phyloP scores from a whole-genome alignment of 257 asterid genomes.

The Phtheirospermum japonicum region DNA sequence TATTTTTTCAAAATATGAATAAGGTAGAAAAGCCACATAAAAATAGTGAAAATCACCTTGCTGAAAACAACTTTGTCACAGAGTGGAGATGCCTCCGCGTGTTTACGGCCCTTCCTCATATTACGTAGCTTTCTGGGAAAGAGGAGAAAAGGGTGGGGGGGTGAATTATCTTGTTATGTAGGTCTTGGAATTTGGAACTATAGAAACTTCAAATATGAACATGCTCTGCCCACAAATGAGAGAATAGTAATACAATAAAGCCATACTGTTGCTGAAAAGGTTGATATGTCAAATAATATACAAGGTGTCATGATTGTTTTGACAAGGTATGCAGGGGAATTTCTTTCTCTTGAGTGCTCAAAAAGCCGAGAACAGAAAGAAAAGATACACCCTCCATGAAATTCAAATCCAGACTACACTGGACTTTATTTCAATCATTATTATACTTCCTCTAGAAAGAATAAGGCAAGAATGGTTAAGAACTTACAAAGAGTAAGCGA shows the following conservation, averaged over 20 bases:
- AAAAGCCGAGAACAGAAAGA: slow-evolving; percentile 15
- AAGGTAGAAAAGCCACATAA: slow-evolving; percentile 14
- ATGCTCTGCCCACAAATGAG: slow-evolving; percentile 2
- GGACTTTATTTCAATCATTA: not conserved
- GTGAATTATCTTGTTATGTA: too few relatives aligned
- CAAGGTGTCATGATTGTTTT: slow-evolving; percentile 12
- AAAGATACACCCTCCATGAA: slow-evolving; percentile 7
- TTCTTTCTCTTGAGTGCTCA: slow-evolving; percentile 6
- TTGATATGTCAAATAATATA: not conserved
- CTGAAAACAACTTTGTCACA: slow-evolving; percentile 81
- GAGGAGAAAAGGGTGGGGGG: not conserved
- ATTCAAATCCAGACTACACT: slow-evolving; percentile 2
- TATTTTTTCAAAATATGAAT: slow-evolving; percentile 16
- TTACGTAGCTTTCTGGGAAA: slow-evolving; percentile 63
- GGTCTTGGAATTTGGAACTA: slow-evolving; percentile 26
- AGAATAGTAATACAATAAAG: slow-evolving; percentile 18
- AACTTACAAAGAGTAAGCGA: slow-evolving; percentile 86
- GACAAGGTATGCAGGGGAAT: slow-evolving; percentile 10
- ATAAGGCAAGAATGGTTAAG: slow-evolving; percentile 21
- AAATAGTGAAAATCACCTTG: slow-evolving; percentile 51
- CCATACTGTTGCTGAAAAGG: slow-evolving; percentile 13
- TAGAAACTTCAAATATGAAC: slow-evolving; percentile 13
- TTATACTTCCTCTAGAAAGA: slow-evolving; percentile 21
- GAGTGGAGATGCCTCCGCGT: slow-evolving; percentile 66
- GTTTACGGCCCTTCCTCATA: slow-evolving; percentile 70